Base-by-base conservation (phyloP, 768 basidiomycete species). In the Butyriboletus loyo region DNA sequence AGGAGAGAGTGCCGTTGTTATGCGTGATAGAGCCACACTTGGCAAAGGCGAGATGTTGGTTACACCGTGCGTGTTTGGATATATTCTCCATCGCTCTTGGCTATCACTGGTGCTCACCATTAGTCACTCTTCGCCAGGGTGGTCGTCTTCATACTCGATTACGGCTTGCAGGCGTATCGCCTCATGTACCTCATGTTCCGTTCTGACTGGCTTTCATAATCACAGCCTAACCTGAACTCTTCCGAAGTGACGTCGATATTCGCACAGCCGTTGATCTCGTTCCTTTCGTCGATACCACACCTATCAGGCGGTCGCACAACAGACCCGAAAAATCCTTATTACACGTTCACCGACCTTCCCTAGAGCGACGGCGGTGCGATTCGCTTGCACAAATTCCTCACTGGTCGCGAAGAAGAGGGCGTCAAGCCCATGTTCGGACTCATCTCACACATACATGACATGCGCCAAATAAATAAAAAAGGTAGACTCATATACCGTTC, bases 361-460 rank as follows among this genome's bases (percentile, higher is more conserved):
- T 79, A 75, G 66, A 66, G 68, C n/a, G 73, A 75, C 21, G 70
- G 73, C 8, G 68, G 65, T 7, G 49, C 60, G 3, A 14, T 65
- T 17, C 81, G 90, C 22, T 76, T 83, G 56, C 92, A 95, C 69
- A 74, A 77, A 17, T 96, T 96, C 73, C 74, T 93, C 46, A 96
- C 92, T 1, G 93, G 93, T 0, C 74, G 92, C 37, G 92, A 96
- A 65, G 83, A 79, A 3, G 84, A 85, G 14, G 92, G 92, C 0
- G 80, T 91, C 14, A 94, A 92, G 62, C 92, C 92, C n/a, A 82
- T 95, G 0, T 90, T 84, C 58, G 92, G 92, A 8, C 70, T 96
- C 9, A 96, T 21, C 28, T 21, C 22, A 24, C 31, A 3, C 34
- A 30, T 35, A 13, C 36, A 15, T 31, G 28, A 2, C 46, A 32